Base-by-base conservation (phyloP, 208 protist species). In the Acanthamoeba polyphaga region DNA sequence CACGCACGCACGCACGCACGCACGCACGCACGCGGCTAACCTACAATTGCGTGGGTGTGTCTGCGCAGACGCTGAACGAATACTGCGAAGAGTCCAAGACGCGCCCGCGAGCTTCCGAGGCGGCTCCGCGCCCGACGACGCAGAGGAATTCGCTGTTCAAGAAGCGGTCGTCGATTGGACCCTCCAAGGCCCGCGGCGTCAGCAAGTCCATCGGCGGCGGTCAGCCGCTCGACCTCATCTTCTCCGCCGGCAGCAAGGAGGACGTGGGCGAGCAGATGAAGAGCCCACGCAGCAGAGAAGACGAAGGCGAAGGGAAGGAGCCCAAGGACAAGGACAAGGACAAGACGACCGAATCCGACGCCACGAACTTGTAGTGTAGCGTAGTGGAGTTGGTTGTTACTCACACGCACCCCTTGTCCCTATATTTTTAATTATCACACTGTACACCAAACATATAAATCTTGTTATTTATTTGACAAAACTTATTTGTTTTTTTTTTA, bases 51-150 rank as follows among this genome's bases (percentile, higher is more conserved):
- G 3, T 38, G 38, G 13, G 70, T 53, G 74, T 82, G 55, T 51
- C 9, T 82, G 74, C 15, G 29, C n/a, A 82, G 78, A 85, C 78
- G 27, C 24, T 85, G 78, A 60, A 51, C 29, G 78, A 85, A 13
- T 60, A 60, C 51, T 9, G 51, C 24, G 78, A 85, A 34, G 78
- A 85, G 13, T 15, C 78, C 62, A 68, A 68, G 62, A 29, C 9
- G 2, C 62, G 27, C 8, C 62, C 24, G 24, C 43, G 43, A 49
- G 43, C 43, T 49, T 1, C 62, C 6, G 62, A 10, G 7, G 24
- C 2, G 7, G 15, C 62, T 22, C 10, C 24, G 62, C 62, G 62
- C 17, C 62, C 62, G 24, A n/a, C 62, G 27, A 32, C 62, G 62
- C 17, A 24, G 62, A 24, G 62, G 27, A 68, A 68, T 22, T 60